Percentiles rank a stretch among this genome's conserved stretches.
Evolutionary conservation across 192 early-diverging fungal genomes (phyloP).

Genomic region (Backusella morwellensis): DNA sequence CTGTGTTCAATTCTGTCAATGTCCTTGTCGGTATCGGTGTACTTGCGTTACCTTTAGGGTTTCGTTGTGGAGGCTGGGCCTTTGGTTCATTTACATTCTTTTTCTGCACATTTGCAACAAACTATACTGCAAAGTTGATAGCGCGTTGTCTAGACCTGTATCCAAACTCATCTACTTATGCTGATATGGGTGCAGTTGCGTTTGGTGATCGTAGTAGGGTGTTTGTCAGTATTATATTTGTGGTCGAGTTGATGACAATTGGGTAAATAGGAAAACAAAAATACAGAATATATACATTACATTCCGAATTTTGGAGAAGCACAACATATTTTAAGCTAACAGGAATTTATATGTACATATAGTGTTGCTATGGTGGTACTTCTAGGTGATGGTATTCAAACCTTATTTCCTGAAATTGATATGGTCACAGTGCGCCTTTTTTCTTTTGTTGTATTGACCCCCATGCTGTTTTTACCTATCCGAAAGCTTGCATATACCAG

Average conservation of each 20-base stretch:
- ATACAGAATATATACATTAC: not conserved
- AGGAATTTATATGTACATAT: not conserved
- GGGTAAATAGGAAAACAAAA: conserved; percentile 15
- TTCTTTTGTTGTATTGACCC: conserved; percentile 46
- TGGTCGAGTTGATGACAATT: conserved; percentile 38
- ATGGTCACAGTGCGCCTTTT: conserved; percentile 47
- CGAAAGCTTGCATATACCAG: conserved; percentile 51
- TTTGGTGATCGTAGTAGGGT: conserved; percentile 32
- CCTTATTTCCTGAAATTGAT: conserved; percentile 30
- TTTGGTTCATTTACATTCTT: conserved; percentile 47
- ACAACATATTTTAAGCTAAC: conserved; percentile 3
- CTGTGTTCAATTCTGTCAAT: conserved; percentile 56
- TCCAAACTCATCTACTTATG: conserved; percentile 29
- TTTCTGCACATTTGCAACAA: conserved; percentile 39
- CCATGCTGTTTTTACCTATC: conserved; percentile 52
- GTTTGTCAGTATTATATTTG: conserved; percentile 34
- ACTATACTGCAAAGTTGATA: conserved; percentile 59
- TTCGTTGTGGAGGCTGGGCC: conserved; percentile 57
- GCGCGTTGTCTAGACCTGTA: conserved; percentile 36
- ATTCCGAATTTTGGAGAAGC: not conserved
- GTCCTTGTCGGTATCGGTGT: conserved; percentile 65
- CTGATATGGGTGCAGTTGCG: conserved; percentile 39
- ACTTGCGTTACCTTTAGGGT: conserved; percentile 56
- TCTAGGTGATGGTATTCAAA: conserved; percentile 37
- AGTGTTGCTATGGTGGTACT: conserved; percentile 42